Conservation (phyloP, 306 rosid genomes). For the Luffa acutangula region DNA sequence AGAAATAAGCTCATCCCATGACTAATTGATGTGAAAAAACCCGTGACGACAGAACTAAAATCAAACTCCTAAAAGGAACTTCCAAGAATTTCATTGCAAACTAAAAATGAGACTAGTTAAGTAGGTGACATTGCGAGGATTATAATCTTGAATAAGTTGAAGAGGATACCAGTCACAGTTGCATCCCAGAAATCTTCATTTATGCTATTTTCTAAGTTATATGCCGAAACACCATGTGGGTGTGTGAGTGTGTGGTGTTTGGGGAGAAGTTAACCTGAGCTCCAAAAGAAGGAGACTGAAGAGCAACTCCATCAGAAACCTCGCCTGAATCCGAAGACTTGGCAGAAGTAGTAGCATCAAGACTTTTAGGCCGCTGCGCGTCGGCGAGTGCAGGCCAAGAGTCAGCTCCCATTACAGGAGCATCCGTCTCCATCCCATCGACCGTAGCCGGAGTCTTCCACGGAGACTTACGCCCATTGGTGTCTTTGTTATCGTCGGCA, state of each 20-base stretch:
- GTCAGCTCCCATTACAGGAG: slow-evolving; percentile 54
- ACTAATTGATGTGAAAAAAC: not conserved
- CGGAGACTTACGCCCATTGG: slow-evolving; percentile 60
- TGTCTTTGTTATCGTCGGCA: slow-evolving; percentile 39
- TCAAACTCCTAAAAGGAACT: not conserved
- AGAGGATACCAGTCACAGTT: not conserved
- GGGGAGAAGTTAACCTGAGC: slow-evolving; percentile 31
- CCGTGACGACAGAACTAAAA: not conserved
- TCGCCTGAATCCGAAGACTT: slow-evolving; percentile 23
- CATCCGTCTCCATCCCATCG: slow-evolving; percentile 36
- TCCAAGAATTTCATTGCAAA: not conserved
- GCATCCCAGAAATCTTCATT: not conserved
- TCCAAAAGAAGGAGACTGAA: slow-evolving; percentile 25
- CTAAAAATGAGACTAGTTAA: not conserved
- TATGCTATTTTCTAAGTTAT: not conserved
- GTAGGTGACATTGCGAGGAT: not conserved
- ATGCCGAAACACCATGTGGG: not conserved
- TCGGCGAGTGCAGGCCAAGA: slow-evolving; percentile 87
- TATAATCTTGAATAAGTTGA: not conserved
- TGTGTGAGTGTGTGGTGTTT: not conserved
- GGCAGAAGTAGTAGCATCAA: slow-evolving; percentile 21
- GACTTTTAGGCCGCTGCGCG: slow-evolving; percentile 50
- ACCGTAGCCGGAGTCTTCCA: slow-evolving; percentile 54
- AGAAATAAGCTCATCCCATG: not conserved
- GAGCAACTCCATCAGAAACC: slow-evolving; percentile 23